phyloP scores from a whole-genome alignment of 805 yeast species.

The Debaryomyces tyrocola region DNA sequence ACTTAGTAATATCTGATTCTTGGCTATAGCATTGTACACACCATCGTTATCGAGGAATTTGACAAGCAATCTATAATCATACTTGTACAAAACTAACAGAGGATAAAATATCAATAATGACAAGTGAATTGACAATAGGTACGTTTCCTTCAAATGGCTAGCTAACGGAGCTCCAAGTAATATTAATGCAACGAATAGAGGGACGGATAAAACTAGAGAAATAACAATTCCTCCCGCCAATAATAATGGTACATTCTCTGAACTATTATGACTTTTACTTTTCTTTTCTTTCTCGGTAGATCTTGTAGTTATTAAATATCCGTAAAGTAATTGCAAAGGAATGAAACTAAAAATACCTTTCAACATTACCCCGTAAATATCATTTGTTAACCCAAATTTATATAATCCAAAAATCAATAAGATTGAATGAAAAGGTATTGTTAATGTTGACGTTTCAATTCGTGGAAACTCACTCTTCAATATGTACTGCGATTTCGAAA shows the following conservation, averaged over 20 bases:
- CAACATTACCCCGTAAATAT: conserved; percentile 21
- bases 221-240: conserved; percentile 27
- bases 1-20: conserved; percentile 27
- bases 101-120: conserved; percentile 64
- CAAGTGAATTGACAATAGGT: conserved; percentile 59
- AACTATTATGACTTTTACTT: conserved; percentile 1
- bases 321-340: conserved; percentile 24
- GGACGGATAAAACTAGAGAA: conserved; percentile 35
- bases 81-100: conserved; percentile 52
- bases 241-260: conserved; percentile 21
- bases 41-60: conserved; percentile 19
- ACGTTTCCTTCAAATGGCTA: conserved; percentile 52
- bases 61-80: conserved; percentile 44
- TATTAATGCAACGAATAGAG: conserved; percentile 44
- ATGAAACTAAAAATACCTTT: conserved; percentile 25
- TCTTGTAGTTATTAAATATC: conserved; percentile 14
- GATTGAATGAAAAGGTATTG: conserved; percentile 32
- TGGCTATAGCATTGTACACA: conserved; percentile 19
- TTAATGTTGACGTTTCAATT: conserved; percentile 10
- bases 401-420: conserved; percentile 29
- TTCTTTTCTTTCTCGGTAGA: conserved; percentile 1
- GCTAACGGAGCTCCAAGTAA: conserved; percentile 82
- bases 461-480: conserved; percentile 11
- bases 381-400: conserved; percentile 25
- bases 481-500: not conserved